Conservation (phyloP, 768 basidiomycete species). For the Trametopsis cervina region DNA sequence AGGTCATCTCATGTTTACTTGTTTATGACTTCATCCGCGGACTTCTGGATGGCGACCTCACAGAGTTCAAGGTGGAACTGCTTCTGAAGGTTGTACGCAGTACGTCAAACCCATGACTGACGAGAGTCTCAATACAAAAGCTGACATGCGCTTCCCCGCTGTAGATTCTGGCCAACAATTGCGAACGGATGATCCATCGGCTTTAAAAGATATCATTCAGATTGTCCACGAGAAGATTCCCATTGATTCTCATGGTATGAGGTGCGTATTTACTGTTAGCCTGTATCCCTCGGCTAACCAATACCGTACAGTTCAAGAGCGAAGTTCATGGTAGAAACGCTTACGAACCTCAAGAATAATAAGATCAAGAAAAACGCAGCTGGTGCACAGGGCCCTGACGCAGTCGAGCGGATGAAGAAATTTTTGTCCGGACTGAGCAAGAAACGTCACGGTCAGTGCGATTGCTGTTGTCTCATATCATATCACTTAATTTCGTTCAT, state of each 20-base stretch:
- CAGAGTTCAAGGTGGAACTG: conserved; percentile 81
- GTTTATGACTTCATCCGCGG: conserved; percentile 84
- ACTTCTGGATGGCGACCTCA: conserved; percentile 56
- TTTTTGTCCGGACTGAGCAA: conserved; percentile 72
- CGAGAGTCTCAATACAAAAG: neutral
- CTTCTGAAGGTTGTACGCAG: conserved; percentile 80
- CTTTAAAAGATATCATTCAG: conserved; percentile 85
- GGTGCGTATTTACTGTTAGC: conserved; percentile 29
- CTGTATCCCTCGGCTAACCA: neutral
- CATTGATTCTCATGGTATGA: conserved; percentile 40
- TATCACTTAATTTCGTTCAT: conserved; percentile 6
- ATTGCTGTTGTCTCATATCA: neutral
- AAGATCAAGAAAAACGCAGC: conserved; percentile 59
- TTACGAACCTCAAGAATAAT: conserved; percentile 90
- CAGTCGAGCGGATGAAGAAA: conserved; percentile 84
- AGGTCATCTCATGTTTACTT: conserved; percentile 83
- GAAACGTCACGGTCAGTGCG: conserved; percentile 59
- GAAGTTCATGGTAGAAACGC: conserved; percentile 92
- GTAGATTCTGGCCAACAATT: conserved; percentile 90
- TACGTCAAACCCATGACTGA: conserved; percentile 29
- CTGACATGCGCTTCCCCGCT: neutral
- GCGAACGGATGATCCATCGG: conserved; percentile 85
- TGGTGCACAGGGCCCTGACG: conserved; percentile 58
- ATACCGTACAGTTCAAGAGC: conserved; percentile 65
- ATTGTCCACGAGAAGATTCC: conserved; percentile 71